Base-by-base conservation (phyloP, 768 basidiomycete species). In the Rhodosporidiobolus sp. region DNA sequence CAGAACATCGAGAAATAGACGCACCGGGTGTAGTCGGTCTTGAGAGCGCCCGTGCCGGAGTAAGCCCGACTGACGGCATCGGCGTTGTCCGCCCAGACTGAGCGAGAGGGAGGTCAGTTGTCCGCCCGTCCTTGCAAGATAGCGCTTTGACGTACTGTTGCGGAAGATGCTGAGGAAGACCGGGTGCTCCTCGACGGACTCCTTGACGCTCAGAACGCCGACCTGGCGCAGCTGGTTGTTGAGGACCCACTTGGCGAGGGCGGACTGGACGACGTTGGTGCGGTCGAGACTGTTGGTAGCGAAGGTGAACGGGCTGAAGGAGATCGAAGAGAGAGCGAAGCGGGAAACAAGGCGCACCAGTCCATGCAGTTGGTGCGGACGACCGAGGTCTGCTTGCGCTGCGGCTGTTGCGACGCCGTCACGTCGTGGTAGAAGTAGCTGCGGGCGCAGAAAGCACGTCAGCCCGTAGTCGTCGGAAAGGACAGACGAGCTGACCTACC, bases 291-390 rank as follows among this genome's bases (percentile, higher is more conserved):
- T 75, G 89, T 90, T 3, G 19, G 30, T 28, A 2, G 38, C 10
- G 28, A 24, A 7, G 17, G 5, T 6, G 19, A 22, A n/a, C 2
- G 26, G 28, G 34, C 7, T 60, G 22, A 12, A 19, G 16, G 6
- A 55, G 52, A 9, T 7, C 38, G 0, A 22, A 26, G 35, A n/a
- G 65, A 9, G 16, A 24, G 34, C 30, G 55, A 35, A 46, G n/a
- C 22, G 34, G 32, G 20, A 32, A 45, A 34, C 20, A 12, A 28
- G 7, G 46, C 69, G 35, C 38, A 74, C 73, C 80, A 83, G 80
- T 97, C 95, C 96, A 96, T 96, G 82, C 96, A 98, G 80, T 98
- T 99, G 14, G 94, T 94, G 56, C 96, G 87, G 54, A 96, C 87
- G 58, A 87, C 85, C 28, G 94, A 94, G 30, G 79, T 84, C 79